Conservation (phyloP, 305 asterid species). For the Fraxinus angustifolia region DNA sequence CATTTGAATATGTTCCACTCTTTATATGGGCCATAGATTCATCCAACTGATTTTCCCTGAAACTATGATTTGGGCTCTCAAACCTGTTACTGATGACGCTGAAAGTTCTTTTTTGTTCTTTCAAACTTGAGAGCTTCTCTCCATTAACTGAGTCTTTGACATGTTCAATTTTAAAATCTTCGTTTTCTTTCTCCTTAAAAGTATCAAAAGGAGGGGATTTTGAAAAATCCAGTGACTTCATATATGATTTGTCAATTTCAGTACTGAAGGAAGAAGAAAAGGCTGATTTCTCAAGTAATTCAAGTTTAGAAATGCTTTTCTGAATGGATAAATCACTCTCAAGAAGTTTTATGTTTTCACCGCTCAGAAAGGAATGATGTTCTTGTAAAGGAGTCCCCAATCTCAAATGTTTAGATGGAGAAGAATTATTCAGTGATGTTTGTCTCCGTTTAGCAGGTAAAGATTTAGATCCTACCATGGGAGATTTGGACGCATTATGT, state of each 20-base stretch:
- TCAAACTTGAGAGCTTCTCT: conserved; percentile 31
- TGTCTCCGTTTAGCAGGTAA: conserved; percentile 43
- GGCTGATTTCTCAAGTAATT: conserved; percentile 60
- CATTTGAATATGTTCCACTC: conserved; percentile 24
- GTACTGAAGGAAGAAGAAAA: conserved; percentile 51
- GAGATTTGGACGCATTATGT: conserved; percentile 39
- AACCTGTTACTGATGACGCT: conserved; percentile 24
- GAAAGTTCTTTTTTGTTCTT: conserved; percentile 28
- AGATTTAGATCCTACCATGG: conserved; percentile 37
- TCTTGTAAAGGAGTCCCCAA: conserved; percentile 45
- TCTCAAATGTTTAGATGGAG: conserved; percentile 47
- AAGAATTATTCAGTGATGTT: conserved; percentile 24
- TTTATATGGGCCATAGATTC: conserved; percentile 30
- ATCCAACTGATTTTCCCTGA: conserved; percentile 32
- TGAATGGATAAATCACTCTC: conserved; percentile 56
- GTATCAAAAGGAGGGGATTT: conserved; percentile 46
- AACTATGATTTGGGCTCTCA: conserved; percentile 24
- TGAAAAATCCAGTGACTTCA: conserved; percentile 41
- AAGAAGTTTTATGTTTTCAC: conserved; percentile 34
- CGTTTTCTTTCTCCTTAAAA: conserved; percentile 26
- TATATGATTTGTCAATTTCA: conserved; percentile 48
- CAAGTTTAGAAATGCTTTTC: conserved; percentile 79
- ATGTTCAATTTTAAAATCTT: conserved; percentile 25
- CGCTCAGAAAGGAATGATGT: conserved; percentile 35
- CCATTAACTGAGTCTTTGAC: conserved; percentile 35